Base-by-base conservation (phyloP, 768 basidiomycete genomes). In the Tremella fuciformis region DNA sequence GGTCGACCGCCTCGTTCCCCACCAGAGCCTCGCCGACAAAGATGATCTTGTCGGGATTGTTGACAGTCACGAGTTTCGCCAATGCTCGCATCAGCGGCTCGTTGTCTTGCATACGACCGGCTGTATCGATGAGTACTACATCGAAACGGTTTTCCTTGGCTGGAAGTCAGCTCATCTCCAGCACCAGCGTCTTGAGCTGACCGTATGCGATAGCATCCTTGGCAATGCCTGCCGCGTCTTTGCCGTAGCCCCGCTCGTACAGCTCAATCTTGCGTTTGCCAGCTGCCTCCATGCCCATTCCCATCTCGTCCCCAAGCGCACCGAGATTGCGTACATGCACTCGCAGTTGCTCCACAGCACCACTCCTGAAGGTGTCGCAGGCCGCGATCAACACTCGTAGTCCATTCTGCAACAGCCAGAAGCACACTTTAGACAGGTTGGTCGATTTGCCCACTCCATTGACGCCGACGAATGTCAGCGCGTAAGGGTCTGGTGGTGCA, bases 371-470 rank as follows among this genome's bases (percentile, higher is more conserved):
- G 7, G 96, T 98, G 75, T 99, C 96, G 73, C 96, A 99, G 13
- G 96, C 96, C 42, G 96, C 96, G 67, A 99, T 98, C 64, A 99
- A 81, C 40, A 99, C 94, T 40, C 88, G 82, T 39, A 94, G 78
- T 4, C 88, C 86, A 71, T 99, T 99, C 78, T 99, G 96, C 54
- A 99, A 86, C 39, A 99, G 81, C 96, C 96, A 99, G 79, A 98
- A 99, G 78, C 91, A 93, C 50, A 99, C 94, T 80, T 99, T 99
- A 42, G 88, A 89, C 41, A 99, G 79, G 77, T 98, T 99, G 6
- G 96, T 98, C 67, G 91, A 94, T 80, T 99, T 99, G 29, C 96
- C 96, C 22, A 99, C 96, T 22, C 96, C 96, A 71, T 99, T 99
- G 38, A 99, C 96, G 13, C 96, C 96, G 41, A 98, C 92, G 74